Evolutionary conservation across 192 early-diverging fungal species (phyloP).

Genomic region (Coemansia sp.): DNA sequence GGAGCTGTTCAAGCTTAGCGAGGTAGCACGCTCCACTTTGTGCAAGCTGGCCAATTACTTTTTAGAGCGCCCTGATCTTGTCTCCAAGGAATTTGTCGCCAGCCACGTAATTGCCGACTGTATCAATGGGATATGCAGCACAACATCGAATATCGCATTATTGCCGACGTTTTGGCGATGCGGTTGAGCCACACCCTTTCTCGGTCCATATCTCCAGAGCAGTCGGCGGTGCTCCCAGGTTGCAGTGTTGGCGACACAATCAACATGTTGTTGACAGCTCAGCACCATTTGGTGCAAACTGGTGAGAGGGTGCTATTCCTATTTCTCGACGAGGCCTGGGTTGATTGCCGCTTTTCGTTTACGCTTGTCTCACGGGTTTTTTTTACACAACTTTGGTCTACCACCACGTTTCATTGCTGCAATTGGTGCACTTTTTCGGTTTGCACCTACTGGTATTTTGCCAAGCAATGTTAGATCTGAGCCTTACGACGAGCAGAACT

Average conservation of each 20-base stretch:
- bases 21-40: background rate
- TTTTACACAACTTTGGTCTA: background rate
- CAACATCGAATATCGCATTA: background rate
- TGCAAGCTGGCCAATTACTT: background rate
- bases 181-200: background rate
- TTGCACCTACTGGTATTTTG: too few species aligned
- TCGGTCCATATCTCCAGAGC: background rate
- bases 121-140: too few species aligned
- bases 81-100: background rate
- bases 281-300: background rate
- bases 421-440: background rate
- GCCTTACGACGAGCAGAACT: background rate
- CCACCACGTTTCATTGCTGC: background rate
- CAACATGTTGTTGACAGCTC: background rate
- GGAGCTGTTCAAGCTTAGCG: background rate
- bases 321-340: background rate
- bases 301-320: background rate
- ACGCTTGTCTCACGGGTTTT: background rate
- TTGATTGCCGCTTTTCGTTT: background rate
- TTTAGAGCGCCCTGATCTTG: background rate
- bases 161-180: background rate
- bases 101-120: too few species aligned
- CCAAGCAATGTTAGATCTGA: background rate
- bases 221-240: background rate
- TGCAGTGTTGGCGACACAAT: background rate